Conservation (phyloP, 1,139 yeast species). For the Pichia sp. region DNA sequence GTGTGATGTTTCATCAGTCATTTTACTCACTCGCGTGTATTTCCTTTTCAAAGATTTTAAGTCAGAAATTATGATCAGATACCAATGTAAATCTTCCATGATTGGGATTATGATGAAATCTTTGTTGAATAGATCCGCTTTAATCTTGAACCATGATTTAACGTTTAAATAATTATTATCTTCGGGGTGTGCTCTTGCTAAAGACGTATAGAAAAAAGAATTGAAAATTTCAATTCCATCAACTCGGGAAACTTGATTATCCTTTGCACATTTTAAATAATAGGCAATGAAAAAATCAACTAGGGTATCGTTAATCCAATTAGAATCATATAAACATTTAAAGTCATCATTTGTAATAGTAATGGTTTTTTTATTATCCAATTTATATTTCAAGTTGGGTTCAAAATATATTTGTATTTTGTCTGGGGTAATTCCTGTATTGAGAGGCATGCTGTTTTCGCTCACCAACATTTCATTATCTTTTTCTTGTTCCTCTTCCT, state of each 20-base stretch:
- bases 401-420: conserved; percentile 30
- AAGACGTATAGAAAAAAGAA: conserved; percentile 74
- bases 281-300: conserved; percentile 65
- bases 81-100: conserved; percentile 83
- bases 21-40: neutral
- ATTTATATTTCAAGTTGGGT: conserved; percentile 45
- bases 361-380: conserved; percentile 39
- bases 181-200: conserved; percentile 28
- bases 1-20: neutral
- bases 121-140: conserved; percentile 50
- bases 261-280: conserved; percentile 35
- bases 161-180: conserved; percentile 52
- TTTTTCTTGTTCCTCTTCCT: conserved; percentile 8
- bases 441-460: conserved; percentile 17
- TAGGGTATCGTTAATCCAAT: conserved; percentile 70
- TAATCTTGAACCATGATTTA: conserved; percentile 69
- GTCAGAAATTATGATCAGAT: conserved; percentile 59
- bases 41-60: conserved; percentile 29
- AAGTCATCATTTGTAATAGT: conserved; percentile 54
- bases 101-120: conserved; percentile 72
- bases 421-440: conserved; percentile 12
- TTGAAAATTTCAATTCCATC: conserved; percentile 62
- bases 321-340: conserved; percentile 56
- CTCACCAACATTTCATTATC: conserved; percentile 9
- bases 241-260: conserved; percentile 15